Evolutionary conservation across 768 basidiomycete genomes (phyloP).

Genomic region (Antrodiella citrinella): DNA sequence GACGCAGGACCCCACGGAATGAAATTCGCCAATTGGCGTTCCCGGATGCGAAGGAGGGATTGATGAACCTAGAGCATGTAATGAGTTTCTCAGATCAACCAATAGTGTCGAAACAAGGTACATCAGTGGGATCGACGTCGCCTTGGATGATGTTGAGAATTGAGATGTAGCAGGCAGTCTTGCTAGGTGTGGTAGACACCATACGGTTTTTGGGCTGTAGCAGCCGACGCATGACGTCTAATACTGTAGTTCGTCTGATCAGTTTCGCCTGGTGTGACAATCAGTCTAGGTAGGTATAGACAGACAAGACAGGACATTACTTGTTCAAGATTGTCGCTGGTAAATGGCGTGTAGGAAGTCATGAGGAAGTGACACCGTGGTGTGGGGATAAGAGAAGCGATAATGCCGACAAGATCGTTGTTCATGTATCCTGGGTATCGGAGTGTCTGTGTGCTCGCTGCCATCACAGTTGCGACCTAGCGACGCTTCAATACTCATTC

Average conservation of each 20-base stretch:
- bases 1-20: conserved; percentile 99
- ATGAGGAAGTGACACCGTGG: conserved; percentile 97
- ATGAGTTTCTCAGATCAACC: conserved; percentile 2
- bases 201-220: conserved; percentile 98
- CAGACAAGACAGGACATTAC: conserved; percentile 28
- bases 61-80: conserved; percentile 72
- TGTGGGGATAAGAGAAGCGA: conserved; percentile 94
- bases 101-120: conserved; percentile 21
- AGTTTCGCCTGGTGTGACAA: conserved; percentile 69
- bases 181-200: conserved; percentile 90
- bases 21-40: conserved; percentile 93
- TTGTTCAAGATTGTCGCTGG: conserved; percentile 94
- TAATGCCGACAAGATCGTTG: conserved; percentile 95
- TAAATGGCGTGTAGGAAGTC: conserved; percentile 98
- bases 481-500: neutral
- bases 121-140: conserved; percentile 96
- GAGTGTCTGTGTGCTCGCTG: conserved; percentile 93
- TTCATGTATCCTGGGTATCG: conserved; percentile 99
- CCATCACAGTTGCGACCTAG: conserved; percentile 95
- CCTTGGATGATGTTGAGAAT: conserved; percentile 98
- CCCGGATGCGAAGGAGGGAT: conserved; percentile 92
- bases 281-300: neutral
- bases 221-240: conserved; percentile 97
- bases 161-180: conserved; percentile 93
- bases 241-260: conserved; percentile 90